A percentile compares a stretch with the other conserved stretches of the same genome.
Evolutionary conservation across 1,284 basidiomycete genomes (phyloP).

Genomic region (Cutaneotrichosporon daszewskae): DNA sequence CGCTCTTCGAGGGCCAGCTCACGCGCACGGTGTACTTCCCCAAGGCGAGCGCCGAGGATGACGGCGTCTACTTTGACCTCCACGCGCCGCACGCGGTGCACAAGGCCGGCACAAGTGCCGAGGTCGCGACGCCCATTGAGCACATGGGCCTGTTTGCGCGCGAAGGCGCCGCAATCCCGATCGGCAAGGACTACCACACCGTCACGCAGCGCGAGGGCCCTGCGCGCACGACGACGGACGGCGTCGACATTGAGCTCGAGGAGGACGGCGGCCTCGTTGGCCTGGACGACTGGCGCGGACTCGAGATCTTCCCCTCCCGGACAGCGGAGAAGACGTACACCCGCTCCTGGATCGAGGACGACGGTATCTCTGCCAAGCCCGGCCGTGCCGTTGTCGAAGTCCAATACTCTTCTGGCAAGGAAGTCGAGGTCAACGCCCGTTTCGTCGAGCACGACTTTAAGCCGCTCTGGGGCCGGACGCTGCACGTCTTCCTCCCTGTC

Average conservation of each 20-base stretch:
- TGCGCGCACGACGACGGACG: slow-evolving; percentile 40
- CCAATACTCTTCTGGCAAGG: slow-evolving; percentile 27
- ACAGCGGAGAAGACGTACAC: slow-evolving; percentile 10
- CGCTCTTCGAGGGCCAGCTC: slow-evolving; percentile 40
- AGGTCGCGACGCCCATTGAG: slow-evolving; percentile 44
- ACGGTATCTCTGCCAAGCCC: slow-evolving; percentile 45
- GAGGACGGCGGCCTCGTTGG: slow-evolving; percentile 44
- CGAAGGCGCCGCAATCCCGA: slow-evolving; percentile 47
- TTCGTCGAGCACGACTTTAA: slow-evolving; percentile 41
- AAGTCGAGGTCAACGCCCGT: slow-evolving; percentile 32
- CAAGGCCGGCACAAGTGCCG: slow-evolving; percentile 29
- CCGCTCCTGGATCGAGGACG: slow-evolving; percentile 48
- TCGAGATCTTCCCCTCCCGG: slow-evolving; percentile 47
- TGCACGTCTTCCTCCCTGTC: slow-evolving; percentile 43
- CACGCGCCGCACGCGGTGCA: slow-evolving; percentile 28
- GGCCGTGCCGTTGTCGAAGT: slow-evolving; percentile 36
- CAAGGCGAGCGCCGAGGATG: slow-evolving; percentile 24
- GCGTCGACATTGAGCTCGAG: slow-evolving; percentile 43
- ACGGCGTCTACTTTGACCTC: slow-evolving; percentile 31
- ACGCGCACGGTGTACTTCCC: slow-evolving; percentile 47
- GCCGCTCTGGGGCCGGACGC: slow-evolving; percentile 42
- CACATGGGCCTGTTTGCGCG: slow-evolving; percentile 48
- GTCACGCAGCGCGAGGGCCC: slow-evolving; percentile 41
- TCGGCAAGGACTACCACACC: slow-evolving; percentile 45
- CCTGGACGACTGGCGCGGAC: slow-evolving; percentile 48